Base-by-base conservation (phyloP, 163 green algal genomes). In the Scenedesmus sp. region DNA sequence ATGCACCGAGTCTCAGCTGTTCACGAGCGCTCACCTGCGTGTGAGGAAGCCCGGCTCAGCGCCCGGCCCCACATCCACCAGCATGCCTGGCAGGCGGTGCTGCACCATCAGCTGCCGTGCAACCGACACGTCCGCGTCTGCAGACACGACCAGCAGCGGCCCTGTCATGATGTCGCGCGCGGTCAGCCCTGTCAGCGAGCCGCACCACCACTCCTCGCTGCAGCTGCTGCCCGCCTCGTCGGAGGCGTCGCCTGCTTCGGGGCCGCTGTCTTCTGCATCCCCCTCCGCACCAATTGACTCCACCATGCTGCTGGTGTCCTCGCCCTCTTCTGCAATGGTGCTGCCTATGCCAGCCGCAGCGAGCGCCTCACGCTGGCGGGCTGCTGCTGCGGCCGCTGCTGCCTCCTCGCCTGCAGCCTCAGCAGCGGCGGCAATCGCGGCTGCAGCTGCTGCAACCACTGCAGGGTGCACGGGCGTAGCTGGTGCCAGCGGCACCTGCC, bases 181-280 rank as follows among this genome's bases (percentile, higher is more conserved):
- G 1, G 65, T 56, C 72, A 92, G 78, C 10, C 89, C 89, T 0
- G 89, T 92, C 51, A 89, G 42, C 4, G 37, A 22, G 53, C 72
- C 73, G 49, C 89, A 92, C 88, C 88, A 92, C 88, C 88, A 92
- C 46, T 92, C 88, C 59, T 92, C 89, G 46, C 80, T 85, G 83
- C 65, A n/a, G 81, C 88, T 85, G 81, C 81, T 88, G 85, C 72
- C 42, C 0, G 12, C 20, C 24, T 37, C 65, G 12, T 76, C 65
- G 6, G 65, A 40, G 30, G 65, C 65, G 7, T 40, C 56, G 2
- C 9, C 65, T 76, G 30, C 65, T 76, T 37, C 65, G 3, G 30
- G 30, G 65, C 30, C 37, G n/a, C 20, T 43, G 70, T 83, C 85
- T 37, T 84, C 78, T 46, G 68, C 46, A 44, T 85, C 26, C 35